Conservation (phyloP, 2,329 filamentous ascomycete genomes). For the Paradendryphiella salina region DNA sequence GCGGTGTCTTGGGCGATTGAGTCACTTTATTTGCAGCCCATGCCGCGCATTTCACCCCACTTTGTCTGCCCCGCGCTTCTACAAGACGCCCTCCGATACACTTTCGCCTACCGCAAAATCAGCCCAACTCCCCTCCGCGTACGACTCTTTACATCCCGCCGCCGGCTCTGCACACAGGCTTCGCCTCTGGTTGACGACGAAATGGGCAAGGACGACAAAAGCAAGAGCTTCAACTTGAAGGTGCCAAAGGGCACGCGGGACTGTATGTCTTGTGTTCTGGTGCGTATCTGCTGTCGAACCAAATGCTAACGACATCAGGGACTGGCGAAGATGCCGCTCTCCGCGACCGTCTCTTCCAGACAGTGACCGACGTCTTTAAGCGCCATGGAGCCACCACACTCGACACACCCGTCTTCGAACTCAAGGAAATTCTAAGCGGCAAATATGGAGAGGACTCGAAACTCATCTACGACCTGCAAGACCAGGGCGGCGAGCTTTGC, state of each 20-base stretch:
- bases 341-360: conserved; percentile 44
- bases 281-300: neutral
- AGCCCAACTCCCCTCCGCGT: conserved; percentile 11
- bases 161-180: conserved; percentile 23
- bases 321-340: conserved; percentile 42
- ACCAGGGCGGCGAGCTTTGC: conserved; percentile 84
- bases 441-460: conserved; percentile 94
- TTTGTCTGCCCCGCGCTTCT: conserved; percentile 37
- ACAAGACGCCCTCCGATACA: conserved; percentile 28
- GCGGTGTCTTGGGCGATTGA: conserved; percentile 28
- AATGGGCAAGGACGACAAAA: conserved; percentile 53
- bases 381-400: conserved; percentile 45
- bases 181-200: conserved; percentile 33
- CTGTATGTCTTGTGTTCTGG: conserved; percentile 60
- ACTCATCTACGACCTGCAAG: conserved; percentile 86
- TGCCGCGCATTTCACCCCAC: conserved; percentile 38
- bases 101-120: conserved; percentile 23
- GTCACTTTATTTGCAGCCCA: conserved; percentile 37
- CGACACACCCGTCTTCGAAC: conserved; percentile 75
- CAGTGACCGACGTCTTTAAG: conserved; percentile 44
- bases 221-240: conserved; percentile 69
- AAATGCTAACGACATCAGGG: conserved; percentile 30
- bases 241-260: conserved; percentile 90
- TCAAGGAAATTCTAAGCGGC: conserved; percentile 81
- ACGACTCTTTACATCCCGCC: conserved; percentile 16